Percentiles rank a stretch among this genome's conserved stretches.
These are phyloP conservation scores for Buxus sempervirens DNA, from an alignment of 164 flowering plant species.

Conservation along the genomic window DNA sequence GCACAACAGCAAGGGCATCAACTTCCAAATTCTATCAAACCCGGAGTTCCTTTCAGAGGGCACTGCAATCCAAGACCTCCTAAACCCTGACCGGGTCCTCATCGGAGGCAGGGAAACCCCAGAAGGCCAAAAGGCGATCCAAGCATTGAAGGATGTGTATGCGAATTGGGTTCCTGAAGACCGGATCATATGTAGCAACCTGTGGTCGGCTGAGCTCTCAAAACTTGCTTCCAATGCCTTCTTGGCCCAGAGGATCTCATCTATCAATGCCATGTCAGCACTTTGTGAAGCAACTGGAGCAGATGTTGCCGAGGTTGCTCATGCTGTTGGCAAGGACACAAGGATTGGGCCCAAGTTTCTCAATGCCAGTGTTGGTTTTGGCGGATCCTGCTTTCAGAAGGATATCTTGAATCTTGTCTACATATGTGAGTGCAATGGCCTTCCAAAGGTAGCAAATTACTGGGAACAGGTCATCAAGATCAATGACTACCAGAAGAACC, in stretches of 20 bases:
- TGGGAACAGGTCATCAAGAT: conserved; percentile 90
- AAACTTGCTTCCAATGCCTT: conserved; percentile 95
- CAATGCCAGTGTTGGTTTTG: conserved; percentile 85
- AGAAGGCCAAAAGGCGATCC: conserved; percentile 71
- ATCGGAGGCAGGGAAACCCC: conserved; percentile 94
- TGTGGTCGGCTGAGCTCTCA: conserved; percentile 93
- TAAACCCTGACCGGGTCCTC: conserved; percentile 80
- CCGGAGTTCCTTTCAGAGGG: conserved; percentile 95
- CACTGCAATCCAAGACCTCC: conserved; percentile 79
- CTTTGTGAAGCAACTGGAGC: conserved; percentile 95
- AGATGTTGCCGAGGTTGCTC: conserved; percentile 63
- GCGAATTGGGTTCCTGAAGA: conserved; percentile 90
- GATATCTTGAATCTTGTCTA: conserved; percentile 86
- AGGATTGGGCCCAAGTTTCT: conserved; percentile 85
- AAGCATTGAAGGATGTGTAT: conserved; percentile 65
- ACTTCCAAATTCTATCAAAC: conserved; percentile 81
- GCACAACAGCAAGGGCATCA: conserved; percentile 83
- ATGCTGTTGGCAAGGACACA: conserved; percentile 72
- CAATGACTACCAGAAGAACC: conserved; percentile 82
- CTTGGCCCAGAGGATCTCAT: conserved; percentile 86
- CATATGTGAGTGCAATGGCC: conserved; percentile 91
- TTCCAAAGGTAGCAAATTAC: conserved; percentile 83
- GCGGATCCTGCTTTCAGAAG: conserved; percentile 94
- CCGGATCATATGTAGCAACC: conserved; percentile 67
- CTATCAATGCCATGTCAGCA: conserved; percentile 92